Base-by-base conservation (phyloP, 768 basidiomycete species). In the Hygrophorus pudorinus region DNA sequence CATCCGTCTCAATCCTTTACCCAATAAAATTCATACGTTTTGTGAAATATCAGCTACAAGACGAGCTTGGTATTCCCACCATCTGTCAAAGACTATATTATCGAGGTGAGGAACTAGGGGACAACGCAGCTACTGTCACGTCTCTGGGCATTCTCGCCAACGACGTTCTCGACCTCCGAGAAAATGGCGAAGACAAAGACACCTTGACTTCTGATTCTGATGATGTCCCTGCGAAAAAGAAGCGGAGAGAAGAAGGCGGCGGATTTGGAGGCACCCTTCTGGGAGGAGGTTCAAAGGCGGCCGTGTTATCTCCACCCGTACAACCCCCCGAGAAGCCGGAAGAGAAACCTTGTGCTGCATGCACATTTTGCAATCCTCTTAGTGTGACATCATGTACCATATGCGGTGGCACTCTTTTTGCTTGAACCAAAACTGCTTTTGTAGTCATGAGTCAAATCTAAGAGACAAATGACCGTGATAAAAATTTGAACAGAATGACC, bases 211-310 rank as follows among this genome's bases (percentile, higher is more conserved):
- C 68, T 17, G 76, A 78, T 52, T 62, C 66, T 18, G 75, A 79
- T 17, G 72, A 65, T 7, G 65, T 66, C 29, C 58, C 56, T 2
- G 58, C 58, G 42, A 56, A 52, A 33, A 69, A 67, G 54, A 68
- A 65, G 53, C 65, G 66, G 46, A 65, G 68, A 45, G 70, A 73
- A 38, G 82, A 85, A 61, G 79, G 72, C 10, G 69, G 66, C 50
- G 86, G 80, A 2, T 89, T 89, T 57, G 72, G 73, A 41, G 85
- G 86, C 18, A 89, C 86, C 17, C 58, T 87, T 35, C 68, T 88
- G 27, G 75, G 75, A 36, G 67, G 73, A 36, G 67, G 73, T 7
- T 37, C 35, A 37, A 33, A 17, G 21, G 14, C 42, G 16, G 17
- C 30, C 34, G 21, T 29, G 27, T 20, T n/a, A 6, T 38, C 16